Percentiles rank a stretch among this genome's conserved stretches.
Evolutionary conservation across 768 basidiomycete genomes (phyloP).

Genomic region (Exidia glandulosa): DNA sequence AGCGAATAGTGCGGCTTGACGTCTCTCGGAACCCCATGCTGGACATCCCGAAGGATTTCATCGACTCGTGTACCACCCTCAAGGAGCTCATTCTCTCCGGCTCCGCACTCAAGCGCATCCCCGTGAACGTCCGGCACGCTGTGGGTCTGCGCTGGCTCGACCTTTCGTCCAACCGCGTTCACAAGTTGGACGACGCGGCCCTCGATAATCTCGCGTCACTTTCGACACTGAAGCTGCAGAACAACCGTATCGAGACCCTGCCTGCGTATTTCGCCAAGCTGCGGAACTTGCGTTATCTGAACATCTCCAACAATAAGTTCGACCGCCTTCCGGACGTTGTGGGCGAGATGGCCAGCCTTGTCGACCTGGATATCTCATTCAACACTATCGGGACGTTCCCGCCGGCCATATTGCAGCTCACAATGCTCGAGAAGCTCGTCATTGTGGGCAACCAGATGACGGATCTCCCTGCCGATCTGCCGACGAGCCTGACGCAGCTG

Average conservation of each 20-base stretch:
- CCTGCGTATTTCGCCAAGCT: slow-evolving; percentile 79
- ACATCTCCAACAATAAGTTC: slow-evolving; percentile 96
- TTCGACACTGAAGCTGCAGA: slow-evolving; percentile 62
- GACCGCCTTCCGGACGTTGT: slow-evolving; percentile 62
- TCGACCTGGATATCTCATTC: slow-evolving; percentile 89
- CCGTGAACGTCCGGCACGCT: slow-evolving; percentile 69
- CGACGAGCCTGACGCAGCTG: slow-evolving; percentile 44
- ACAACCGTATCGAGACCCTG: slow-evolving; percentile 81
- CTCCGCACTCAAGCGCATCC: slow-evolving; percentile 93
- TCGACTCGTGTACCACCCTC: slow-evolving; percentile 74
- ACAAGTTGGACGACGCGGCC: slow-evolving; percentile 75
- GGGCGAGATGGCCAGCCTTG: slow-evolving; percentile 56
- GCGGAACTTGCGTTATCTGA: slow-evolving; percentile 59
- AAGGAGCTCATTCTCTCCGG: slow-evolving; percentile 78
- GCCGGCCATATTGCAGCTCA: slow-evolving; percentile 61
- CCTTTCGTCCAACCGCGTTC: slow-evolving; percentile 84
- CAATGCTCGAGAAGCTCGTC: slow-evolving; percentile 55
- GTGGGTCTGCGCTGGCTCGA: slow-evolving; percentile 68
- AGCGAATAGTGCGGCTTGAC: slow-evolving; percentile 72
- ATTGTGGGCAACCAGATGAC: slow-evolving; percentile 81
- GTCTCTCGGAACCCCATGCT: slow-evolving; percentile 92
- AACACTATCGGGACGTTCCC: slow-evolving; percentile 80
- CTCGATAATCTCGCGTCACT: slow-evolving; percentile 69
- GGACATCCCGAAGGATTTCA: slow-evolving; percentile 93
- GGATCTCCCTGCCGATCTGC: slow-evolving; percentile 56